phyloP scores from a whole-genome alignment of 192 early-diverging fungal species.

The Backusella luteola region DNA sequence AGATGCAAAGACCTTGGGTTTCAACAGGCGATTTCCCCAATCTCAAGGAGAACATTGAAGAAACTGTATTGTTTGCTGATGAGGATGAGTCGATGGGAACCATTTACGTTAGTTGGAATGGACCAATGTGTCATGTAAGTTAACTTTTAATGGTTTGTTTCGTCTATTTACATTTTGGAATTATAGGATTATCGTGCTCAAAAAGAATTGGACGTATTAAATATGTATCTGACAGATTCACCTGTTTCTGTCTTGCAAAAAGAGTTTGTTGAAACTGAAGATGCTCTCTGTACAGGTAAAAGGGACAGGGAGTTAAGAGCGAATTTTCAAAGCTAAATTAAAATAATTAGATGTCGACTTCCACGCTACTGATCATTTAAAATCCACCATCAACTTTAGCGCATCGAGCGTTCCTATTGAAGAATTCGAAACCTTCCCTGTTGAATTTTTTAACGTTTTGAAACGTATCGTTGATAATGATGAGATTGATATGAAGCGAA shows the following conservation, averaged over 20 bases:
- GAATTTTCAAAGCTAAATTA: too few relatives aligned
- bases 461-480: slow-evolving; percentile 42
- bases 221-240: slow-evolving; percentile 55
- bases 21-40: slow-evolving; percentile 44
- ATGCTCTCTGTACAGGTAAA: slow-evolving; percentile 52
- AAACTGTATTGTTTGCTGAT: slow-evolving; percentile 54
- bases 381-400: slow-evolving; percentile 37
- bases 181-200: slow-evolving; percentile 25
- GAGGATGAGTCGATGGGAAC: slow-evolving; percentile 63
- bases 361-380: slow-evolving; percentile 43
- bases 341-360: slow-evolving; percentile 40
- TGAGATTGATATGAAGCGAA: slow-evolving; percentile 59
- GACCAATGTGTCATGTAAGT: slow-evolving; percentile 51
- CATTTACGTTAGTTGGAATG: slow-evolving; percentile 51
- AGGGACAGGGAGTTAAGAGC: too few relatives aligned
- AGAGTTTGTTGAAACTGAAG: slow-evolving; percentile 61
- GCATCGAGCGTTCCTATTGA: slow-evolving; percentile 56
- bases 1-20: slow-evolving; percentile 59
- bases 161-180: neutral
- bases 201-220: slow-evolving; percentile 36
- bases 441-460: slow-evolving; percentile 43
- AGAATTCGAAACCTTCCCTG: slow-evolving; percentile 47
- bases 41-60: slow-evolving; percentile 41
- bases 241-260: slow-evolving; percentile 53
- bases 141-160: neutral